Evolutionary conservation across 805 yeast genomes (phyloP), one percentile per base, ranked within the genome.

Genomic region (Metschnikowia shivogae): DNA sequence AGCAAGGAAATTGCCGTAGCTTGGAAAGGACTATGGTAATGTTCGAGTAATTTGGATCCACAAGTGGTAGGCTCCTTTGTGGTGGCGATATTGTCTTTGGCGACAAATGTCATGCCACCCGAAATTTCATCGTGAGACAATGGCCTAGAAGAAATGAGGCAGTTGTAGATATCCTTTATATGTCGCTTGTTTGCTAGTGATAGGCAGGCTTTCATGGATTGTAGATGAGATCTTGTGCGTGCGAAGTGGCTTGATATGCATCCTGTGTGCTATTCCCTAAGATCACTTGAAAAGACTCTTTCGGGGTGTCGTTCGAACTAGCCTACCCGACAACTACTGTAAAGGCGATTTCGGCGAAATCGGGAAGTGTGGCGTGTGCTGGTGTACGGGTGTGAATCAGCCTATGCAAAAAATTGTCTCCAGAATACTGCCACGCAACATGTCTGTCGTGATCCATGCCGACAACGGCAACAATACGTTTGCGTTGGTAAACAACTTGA

Each of bases 11-110:
- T 80, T 2, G 83, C 86, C 0, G 97, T 87, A 10, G 97, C 86
- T 49, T 86, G 81, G 59, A 76, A 90, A 1, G 98, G 98, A 19
- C 95, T 81, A 3, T 53, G 57, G 60, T 85, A 93, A 33, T 67
- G 64, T 4, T 59, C 47, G 7, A 93, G 72, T 31, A 85, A 78
- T 33, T 66, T 61, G 0, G 98, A 90, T 0, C 84, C 84, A 55
- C 97, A 86, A 0, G 96, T 86, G 0, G 97, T 87, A 1, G 85
- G 78, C 34, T 76, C 74, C 10, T 73, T 74, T 6, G 59, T 64
- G 0, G 97, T 59, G 34, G 80, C 78, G 40, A 90, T 82, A 60
- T 89, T 89, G 64, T 92, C 98, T 57, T 93, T 95, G 20, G 85
- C 65, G 14, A 47, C 54, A 32, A 42, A 53, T 10, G 52, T 39